Percentiles rank a stretch among this genome's conserved stretches.
These are phyloP conservation scores for Xylaria sp. DNA, from an alignment of 2,329 filamentous ascomycete species.

Conservation along the genomic window DNA sequence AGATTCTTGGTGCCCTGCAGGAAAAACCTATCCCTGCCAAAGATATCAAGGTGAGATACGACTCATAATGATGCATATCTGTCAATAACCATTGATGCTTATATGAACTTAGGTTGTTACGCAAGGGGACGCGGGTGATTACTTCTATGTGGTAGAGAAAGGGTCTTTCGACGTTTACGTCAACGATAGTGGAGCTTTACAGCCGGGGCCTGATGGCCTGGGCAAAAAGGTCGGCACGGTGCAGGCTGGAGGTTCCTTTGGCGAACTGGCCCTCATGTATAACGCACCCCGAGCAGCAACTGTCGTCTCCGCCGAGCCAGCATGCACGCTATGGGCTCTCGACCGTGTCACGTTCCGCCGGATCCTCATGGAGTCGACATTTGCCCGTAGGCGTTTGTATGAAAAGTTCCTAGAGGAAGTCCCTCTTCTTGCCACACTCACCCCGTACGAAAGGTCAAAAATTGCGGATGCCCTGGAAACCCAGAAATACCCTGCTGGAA, in stretches of 20 bases:
- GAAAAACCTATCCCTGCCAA: slow-evolving; percentile 97
- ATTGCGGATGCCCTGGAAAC: slow-evolving; percentile 97
- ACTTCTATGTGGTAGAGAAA: slow-evolving; percentile 96
- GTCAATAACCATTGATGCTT: not conserved
- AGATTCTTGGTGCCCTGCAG: slow-evolving; percentile 88
- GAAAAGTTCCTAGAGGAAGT: slow-evolving; percentile 97
- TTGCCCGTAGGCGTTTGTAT: slow-evolving; percentile 95
- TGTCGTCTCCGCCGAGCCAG: slow-evolving; percentile 82
- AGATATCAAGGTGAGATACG: slow-evolving; percentile 71
- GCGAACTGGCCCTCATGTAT: slow-evolving; percentile 98
- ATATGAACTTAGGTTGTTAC: slow-evolving; percentile 78
- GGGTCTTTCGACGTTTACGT: slow-evolving; percentile 93
- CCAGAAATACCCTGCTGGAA: slow-evolving; percentile 81
- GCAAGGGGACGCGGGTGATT: slow-evolving; percentile 95
- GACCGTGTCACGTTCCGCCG: slow-evolving; percentile 97
- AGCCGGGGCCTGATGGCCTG: slow-evolving; percentile 83
- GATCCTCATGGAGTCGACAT: slow-evolving; percentile 98
- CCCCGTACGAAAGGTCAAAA: slow-evolving; percentile 93
- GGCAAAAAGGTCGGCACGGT: slow-evolving; percentile 85
- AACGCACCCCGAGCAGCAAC: slow-evolving; percentile 96
- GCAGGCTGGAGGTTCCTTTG: slow-evolving; percentile 90
- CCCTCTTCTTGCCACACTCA: slow-evolving; percentile 82
- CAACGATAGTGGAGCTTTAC: slow-evolving; percentile 78
- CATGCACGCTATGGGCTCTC: slow-evolving; percentile 89
- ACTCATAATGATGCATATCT: not conserved